Percentiles rank a stretch among this genome's conserved stretches.
phyloP scores from a whole-genome alignment of 2,329 filamentous ascomycete species.

The Mollisiaceae sp. region DNA sequence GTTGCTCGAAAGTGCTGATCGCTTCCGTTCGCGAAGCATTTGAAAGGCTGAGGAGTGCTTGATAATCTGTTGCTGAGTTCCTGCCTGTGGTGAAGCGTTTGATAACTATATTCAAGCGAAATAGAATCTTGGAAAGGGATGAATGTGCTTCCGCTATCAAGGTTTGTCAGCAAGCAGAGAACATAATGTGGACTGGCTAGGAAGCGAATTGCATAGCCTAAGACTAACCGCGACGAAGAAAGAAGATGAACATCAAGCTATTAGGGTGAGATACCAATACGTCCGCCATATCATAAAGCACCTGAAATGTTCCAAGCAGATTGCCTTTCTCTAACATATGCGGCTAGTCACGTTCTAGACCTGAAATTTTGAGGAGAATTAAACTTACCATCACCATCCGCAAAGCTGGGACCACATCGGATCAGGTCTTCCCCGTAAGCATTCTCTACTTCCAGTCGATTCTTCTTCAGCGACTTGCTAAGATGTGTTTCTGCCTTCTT shows the following conservation, averaged over 20 bases:
- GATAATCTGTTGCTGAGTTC: constrained; percentile 49
- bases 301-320: background rate
- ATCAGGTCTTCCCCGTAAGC: constrained; percentile 51
- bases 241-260: background rate
- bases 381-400: constrained; percentile 54
- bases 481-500: constrained; percentile 48
- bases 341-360: background rate
- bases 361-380: background rate
- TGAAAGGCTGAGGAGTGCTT: constrained; percentile 53
- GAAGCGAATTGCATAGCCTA: too few species aligned
- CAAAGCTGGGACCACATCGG: constrained; percentile 49
- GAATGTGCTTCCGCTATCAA: constrained; percentile 38
- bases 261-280: background rate
- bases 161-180: constrained; percentile 13
- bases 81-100: constrained; percentile 44
- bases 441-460: constrained; percentile 45
- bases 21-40: constrained; percentile 54
- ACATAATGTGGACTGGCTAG: too few species aligned
- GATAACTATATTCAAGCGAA: constrained; percentile 49
- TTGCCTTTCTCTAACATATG: background rate
- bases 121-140: constrained; percentile 45
- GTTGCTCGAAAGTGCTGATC: constrained; percentile 53
- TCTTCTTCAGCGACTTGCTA: constrained; percentile 41
- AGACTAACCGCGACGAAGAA: too few species aligned
- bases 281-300: background rate